phyloP scores from a whole-genome alignment of 73 alveolate genomes.

The Paramecium biaurelia region DNA sequence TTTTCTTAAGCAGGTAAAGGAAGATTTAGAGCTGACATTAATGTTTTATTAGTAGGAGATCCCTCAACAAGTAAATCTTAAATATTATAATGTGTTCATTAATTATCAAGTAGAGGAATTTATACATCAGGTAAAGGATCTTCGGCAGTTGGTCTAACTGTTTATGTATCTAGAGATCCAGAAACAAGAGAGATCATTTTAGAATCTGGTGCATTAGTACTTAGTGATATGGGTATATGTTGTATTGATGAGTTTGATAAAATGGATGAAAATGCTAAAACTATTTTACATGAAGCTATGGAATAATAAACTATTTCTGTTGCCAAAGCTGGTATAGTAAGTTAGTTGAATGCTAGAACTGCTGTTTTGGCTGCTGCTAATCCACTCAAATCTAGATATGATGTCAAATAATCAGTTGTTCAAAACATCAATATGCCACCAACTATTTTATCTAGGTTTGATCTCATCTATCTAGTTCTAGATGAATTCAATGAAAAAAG shows the following conservation, averaged over 20 bases:
- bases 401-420: constrained; percentile 95
- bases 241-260: constrained; percentile 99
- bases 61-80: constrained; percentile 99
- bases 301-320: constrained; percentile 94
- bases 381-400: constrained; percentile 85
- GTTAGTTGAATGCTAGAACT: constrained; percentile 97
- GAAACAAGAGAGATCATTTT: constrained; percentile 97
- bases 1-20: constrained; percentile 89
- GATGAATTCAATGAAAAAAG: constrained; percentile 91
- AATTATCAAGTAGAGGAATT: constrained; percentile 97
- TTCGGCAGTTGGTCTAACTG: constrained; percentile 99
- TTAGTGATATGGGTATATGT: constrained; percentile 98
- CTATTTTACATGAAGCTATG: constrained; percentile 75
- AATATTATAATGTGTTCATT: constrained; percentile 87
- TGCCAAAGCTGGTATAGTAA: constrained; percentile 99
- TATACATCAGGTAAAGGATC: constrained; percentile 99
- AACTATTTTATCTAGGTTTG: constrained; percentile 96
- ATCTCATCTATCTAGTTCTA: constrained; percentile 95
- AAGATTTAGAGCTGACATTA: constrained; percentile 94
- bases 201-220: constrained; percentile 99
- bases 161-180: constrained; percentile 98
- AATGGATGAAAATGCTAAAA: constrained; percentile 97
- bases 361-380: constrained; percentile 99
- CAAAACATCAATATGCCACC: constrained; percentile 97
- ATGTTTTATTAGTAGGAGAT: constrained; percentile 97